phyloP scores from a whole-genome alignment of 2,329 filamentous ascomycete species.

The Colletotrichum liaoningense region DNA sequence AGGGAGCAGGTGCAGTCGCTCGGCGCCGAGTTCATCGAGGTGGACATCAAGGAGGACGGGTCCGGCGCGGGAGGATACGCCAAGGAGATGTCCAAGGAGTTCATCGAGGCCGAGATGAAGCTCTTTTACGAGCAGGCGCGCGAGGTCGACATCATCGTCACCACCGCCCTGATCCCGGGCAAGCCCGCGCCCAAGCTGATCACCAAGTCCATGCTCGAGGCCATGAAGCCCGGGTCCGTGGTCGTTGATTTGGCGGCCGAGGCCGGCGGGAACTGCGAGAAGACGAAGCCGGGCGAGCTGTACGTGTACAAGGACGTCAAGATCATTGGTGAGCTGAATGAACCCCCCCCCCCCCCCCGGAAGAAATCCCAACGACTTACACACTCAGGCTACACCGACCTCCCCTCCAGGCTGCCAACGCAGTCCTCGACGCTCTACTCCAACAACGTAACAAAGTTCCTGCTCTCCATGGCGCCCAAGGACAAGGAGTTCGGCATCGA shows the following conservation, averaged over 20 bases:
- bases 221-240: conserved; percentile 91
- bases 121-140: conserved; percentile 88
- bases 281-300: conserved; percentile 79
- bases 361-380: conserved; percentile 39
- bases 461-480: conserved; percentile 83
- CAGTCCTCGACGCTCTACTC: conserved; percentile 92
- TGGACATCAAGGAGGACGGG: conserved; percentile 86
- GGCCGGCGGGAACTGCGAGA: conserved; percentile 88
- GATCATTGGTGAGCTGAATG: conserved; percentile 73
- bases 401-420: conserved; percentile 86
- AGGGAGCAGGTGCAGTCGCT: conserved; percentile 91
- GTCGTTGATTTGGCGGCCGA: conserved; percentile 91
- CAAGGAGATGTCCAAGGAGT: conserved; percentile 95
- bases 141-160: conserved; percentile 93
- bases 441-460: conserved; percentile 92
- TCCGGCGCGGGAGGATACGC: conserved; percentile 88
- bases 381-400: conserved; percentile 79
- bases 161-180: conserved; percentile 90
- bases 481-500: conserved; percentile 85
- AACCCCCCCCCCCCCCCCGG: not conserved
- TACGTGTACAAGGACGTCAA: conserved; percentile 81
- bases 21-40: conserved; percentile 90
- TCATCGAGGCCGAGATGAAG: conserved; percentile 93
- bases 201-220: conserved; percentile 80
- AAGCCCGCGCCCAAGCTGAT: conserved; percentile 86